Base-by-base conservation (phyloP, 345 rosid species). In the Populus euphratica region DNA sequence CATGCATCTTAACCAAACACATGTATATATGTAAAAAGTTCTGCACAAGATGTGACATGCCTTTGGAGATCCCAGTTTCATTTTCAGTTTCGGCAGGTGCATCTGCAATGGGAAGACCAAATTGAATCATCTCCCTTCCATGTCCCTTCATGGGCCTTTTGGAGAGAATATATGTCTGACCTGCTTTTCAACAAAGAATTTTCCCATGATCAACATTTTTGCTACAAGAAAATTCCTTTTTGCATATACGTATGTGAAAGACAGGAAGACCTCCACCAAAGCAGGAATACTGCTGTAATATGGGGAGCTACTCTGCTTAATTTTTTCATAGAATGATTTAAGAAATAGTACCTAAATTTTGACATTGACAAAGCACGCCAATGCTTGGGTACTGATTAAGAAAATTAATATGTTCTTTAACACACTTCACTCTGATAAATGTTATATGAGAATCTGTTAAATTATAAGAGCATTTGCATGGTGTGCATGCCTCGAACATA, bases 101-200 rank as follows among this genome's bases (percentile, higher is more conserved):
- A 81, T 96, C 97, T 6, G 83, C 92, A 66, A 94, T 89, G 35
- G 97, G 95, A 43, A 89, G 83, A 71, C 99, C 99, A 39, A 96
- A 78, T 54, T 96, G 99, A 83, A 96, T 94, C 88, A 86, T 89
- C 93, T 93, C 99, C 62, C 98, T 90, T 52, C 99, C 99, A 78
- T 84, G 99, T 79, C 98, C 99, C 81, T 85, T 92, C 82, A 82
- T 88, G 49, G 98, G 99, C 77, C 93, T 86, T 85, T 89, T 93
- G 27, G 89, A 84, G 65, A 74, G 81, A 77, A 89, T 82, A 86
- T 89, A 96, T 56, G 94, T 85, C 54, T 88, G 95, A 79, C 97
- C 99, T 93, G 92, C 78, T 81, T 86, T 77, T 64, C 74, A 69
- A 82, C 73, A 59, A 78, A 68, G 3, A 59, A 56, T 76, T 69